phyloP scores from a whole-genome alignment of 257 asterid genomes.

The Jacaranda mimosifolia region DNA sequence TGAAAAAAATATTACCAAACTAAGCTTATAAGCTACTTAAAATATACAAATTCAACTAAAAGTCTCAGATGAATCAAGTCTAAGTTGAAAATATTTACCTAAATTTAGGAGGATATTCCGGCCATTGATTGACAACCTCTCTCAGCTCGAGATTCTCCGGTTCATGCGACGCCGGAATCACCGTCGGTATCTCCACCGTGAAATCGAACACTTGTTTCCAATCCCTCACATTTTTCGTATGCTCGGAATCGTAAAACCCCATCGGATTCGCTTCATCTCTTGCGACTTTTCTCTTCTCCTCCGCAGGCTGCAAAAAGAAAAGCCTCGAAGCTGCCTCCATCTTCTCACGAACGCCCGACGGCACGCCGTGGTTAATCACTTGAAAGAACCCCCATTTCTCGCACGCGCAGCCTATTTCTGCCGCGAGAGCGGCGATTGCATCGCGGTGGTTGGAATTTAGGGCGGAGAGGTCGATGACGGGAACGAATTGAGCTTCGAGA shows the following conservation, averaged over 20 bases:
- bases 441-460: conserved; percentile 21
- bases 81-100: conserved; percentile 35
- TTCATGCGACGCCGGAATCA: conserved; percentile 49
- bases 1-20: too few relatives aligned
- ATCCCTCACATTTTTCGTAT: conserved; percentile 44
- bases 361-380: conserved; percentile 63
- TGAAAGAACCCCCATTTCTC: conserved; percentile 63
- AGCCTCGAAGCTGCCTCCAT: conserved; percentile 34
- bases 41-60: too few relatives aligned
- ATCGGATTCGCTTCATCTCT: conserved; percentile 39
- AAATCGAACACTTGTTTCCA: conserved; percentile 45
- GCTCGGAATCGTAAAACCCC: conserved; percentile 41
- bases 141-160: conserved; percentile 40
- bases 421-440: conserved; percentile 34
- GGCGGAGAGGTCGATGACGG: conserved; percentile 55
- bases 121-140: conserved; percentile 44
- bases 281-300: conserved; percentile 41
- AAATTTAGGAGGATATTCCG: conserved; percentile 45
- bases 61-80: too few relatives aligned
- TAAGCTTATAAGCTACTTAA: too few relatives aligned
- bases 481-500: conserved; percentile 48
- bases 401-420: conserved; percentile 52
- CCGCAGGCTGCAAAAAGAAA: conserved; percentile 34
- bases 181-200: conserved; percentile 32
- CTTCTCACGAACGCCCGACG: conserved; percentile 37